Base-by-base conservation (phyloP, 2,329 filamentous ascomycete genomes). In the Colletotrichum lini region DNA sequence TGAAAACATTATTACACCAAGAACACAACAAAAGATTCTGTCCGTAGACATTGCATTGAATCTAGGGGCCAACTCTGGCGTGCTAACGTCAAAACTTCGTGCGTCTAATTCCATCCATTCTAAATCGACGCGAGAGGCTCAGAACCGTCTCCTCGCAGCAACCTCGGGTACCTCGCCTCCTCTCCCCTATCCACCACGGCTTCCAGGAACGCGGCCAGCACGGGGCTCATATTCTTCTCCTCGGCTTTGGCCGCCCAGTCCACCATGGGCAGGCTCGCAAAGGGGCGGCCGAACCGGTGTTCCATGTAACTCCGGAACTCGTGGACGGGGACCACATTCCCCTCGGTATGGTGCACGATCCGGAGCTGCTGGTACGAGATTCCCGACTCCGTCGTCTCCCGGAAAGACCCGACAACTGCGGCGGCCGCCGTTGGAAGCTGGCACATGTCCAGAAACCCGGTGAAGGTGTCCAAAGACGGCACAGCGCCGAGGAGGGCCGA, bases 391-490 rank as follows among this genome's bases (percentile, higher is more conserved):
- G 13, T 38, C 16, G 18, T 52, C 47, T 15, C 10, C 53, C 18
- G 61, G 30, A 35, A 42, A 4, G 64, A 60, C 5, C 9, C 16
- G 1, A 45, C 9, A 10, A 67, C 42, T 6, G 64, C 54, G 2
- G 21, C 56, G 8, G 64, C 64, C 2, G 56, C n/a, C 26, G 64
- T 47, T 5, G 64, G 64, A 12, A 67, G 21, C 7, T 53, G 10
- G 45, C 56, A 67, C 64, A 67, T 67, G 64, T 67, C 64, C 2
- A 61, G 38, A 9, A 67, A 67, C 18, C 64, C 64, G 4, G 56
- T 53, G 7, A 67, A 67, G 2, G 56, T 45, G 13, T 38, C 64
- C 45, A 67, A n/a, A 3, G 64, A 67, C 23, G 47, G 64, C 7
- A 67, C 56, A 2, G 64, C 56, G 3, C 21, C 30, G 45, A 67